Conservation (phyloP, 106 monocot genomes). For the Allium fistulosum region DNA sequence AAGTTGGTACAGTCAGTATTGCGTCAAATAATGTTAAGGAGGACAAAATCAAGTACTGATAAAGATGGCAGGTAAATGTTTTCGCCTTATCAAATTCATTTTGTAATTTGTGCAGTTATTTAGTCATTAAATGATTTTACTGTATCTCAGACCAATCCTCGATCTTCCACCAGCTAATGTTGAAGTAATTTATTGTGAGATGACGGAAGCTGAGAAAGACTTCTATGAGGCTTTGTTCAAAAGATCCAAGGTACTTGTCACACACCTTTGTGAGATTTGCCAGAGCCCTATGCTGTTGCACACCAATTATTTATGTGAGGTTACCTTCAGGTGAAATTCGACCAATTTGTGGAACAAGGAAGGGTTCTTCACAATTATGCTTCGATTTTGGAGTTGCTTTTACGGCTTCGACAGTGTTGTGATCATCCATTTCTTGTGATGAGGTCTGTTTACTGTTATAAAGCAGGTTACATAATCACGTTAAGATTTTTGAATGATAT, state of each 20-base stretch:
- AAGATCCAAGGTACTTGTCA: conserved; percentile 69
- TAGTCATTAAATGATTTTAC: conserved; percentile 1
- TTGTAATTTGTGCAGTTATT: neutral
- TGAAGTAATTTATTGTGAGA: conserved; percentile 71
- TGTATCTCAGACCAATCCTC: conserved; percentile 66
- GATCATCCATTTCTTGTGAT: conserved; percentile 95
- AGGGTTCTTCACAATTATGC: conserved; percentile 98
- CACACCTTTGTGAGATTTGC: neutral
- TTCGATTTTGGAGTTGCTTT: conserved; percentile 93
- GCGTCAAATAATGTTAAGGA: conserved; percentile 87
- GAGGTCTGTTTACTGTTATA: conserved; percentile 49
- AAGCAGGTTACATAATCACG: neutral
- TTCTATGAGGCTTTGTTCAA: conserved; percentile 93
- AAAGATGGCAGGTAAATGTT: conserved; percentile 57
- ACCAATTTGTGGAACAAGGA: conserved; percentile 96
- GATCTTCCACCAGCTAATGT: conserved; percentile 72
- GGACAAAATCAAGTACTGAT: conserved; percentile 86
- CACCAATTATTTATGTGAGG: neutral
- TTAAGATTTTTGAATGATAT: neutral
- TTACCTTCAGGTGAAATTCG: conserved; percentile 75
- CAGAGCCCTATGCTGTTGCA: too few relatives aligned
- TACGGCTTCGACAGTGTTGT: conserved; percentile 95
- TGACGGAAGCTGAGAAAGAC: conserved; percentile 77
- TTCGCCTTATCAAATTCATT: neutral
- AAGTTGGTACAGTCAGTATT: conserved; percentile 78